Percentiles rank a stretch among this genome's conserved stretches.
Conservation (phyloP, 2,329 filamentous ascomycete genomes). For the Trichoderma endophyticum region DNA sequence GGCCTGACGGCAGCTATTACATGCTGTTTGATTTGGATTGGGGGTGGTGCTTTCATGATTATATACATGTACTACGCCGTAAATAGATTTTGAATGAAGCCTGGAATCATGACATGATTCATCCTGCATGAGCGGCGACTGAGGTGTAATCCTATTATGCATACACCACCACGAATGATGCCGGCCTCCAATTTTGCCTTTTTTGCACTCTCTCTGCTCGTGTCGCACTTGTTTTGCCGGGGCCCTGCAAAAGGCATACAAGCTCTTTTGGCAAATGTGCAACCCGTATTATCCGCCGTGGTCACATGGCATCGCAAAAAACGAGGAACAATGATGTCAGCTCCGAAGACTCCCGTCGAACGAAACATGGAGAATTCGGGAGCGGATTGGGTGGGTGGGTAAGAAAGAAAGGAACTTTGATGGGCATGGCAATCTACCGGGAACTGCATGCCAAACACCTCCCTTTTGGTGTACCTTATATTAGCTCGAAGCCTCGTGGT, state of each 20-base stretch:
- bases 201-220: not conserved
- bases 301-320: not conserved
- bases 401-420: not conserved
- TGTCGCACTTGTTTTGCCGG: not conserved
- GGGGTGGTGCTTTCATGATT: not conserved
- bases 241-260: not conserved
- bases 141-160: not conserved
- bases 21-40: not conserved
- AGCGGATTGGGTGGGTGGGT: not conserved
- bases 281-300: not conserved
- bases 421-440: not conserved
- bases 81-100: not conserved
- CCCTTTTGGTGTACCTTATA: not conserved
- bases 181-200: not conserved
- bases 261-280: not conserved
- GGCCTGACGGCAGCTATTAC: not conserved
- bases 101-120: not conserved
- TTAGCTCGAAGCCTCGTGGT: not conserved
- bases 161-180: not conserved
- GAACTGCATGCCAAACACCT: not conserved
- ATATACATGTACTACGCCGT: not conserved
- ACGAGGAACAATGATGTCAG: not conserved
- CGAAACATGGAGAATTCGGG: not conserved
- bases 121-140: not conserved
- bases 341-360: not conserved